Base-by-base conservation (phyloP, 1,139 yeast genomes). In the Zygoascus sp. region DNA sequence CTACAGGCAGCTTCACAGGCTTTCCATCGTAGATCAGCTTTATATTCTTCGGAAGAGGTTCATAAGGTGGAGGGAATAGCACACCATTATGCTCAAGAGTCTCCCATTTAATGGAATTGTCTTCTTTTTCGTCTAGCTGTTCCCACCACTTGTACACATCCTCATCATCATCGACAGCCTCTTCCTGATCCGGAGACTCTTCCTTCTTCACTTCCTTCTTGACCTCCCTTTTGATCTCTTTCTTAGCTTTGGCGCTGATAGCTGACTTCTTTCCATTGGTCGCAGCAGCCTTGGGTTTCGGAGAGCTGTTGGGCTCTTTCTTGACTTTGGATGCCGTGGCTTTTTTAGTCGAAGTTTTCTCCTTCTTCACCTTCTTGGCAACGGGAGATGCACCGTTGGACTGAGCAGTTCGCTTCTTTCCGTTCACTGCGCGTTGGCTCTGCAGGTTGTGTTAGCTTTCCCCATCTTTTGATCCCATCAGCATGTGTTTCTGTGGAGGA, bases 11-110 rank as follows among this genome's bases (percentile, higher is more conserved):
- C 22, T 69, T 70, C 0, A 90, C 88, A 0, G 92, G 84, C 54
- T 77, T 74, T 1, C 87, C 88, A 55, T 84, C 83, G 60, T 90
- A 90, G 52, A 78, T 74, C 49, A 92, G 62, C 60, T 84, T 86
- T 41, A 89, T 85, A 57, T 79, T 76, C n/a, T 79, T 70, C 0
- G 97, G 97, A 37, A 92, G 68, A 9, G 94, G 90, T 60, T 83
- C 89, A 65, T 92, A 90, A 8, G 80, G 83, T 0, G 97, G 97
- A 2, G 98, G 97, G 59, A 92, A 90, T 42, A 90, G 68, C 9
- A 92, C 97, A 57, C 97, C 98, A 58, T 78, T 81, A 63, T 92
- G 97, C 53, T 80, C 88, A 47, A 92, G 70, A 1, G 90, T 76
- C 36, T 79, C 82, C 98, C 97, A 92, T 63, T 88, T 87, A 49